These are phyloP conservation scores for Rhynchosporium agropyri DNA, from an alignment of 2,329 filamentous ascomycete genomes.

Conservation along the genomic window DNA sequence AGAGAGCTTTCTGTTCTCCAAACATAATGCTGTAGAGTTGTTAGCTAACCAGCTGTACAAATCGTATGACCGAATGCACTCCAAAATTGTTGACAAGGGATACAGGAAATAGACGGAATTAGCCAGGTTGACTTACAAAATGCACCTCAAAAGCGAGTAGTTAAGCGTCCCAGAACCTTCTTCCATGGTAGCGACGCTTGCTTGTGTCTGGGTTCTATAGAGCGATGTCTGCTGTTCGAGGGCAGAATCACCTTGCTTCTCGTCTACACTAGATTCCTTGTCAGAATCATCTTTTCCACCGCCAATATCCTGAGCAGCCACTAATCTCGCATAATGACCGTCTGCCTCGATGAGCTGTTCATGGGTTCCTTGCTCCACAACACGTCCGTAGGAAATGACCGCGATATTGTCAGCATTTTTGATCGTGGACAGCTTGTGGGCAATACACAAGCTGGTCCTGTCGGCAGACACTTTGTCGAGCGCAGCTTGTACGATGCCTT, in stretches of 20 bases:
- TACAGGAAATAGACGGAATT: neutral
- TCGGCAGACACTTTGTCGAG: slow-evolving; percentile 14
- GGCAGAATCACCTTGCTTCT: neutral
- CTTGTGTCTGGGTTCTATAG: slow-evolving; percentile 7
- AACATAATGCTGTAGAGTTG: slow-evolving; percentile 16
- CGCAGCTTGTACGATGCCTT: slow-evolving; percentile 14
- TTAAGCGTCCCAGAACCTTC: slow-evolving; percentile 15
- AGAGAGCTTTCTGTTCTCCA: slow-evolving; percentile 17
- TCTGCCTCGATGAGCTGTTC: slow-evolving; percentile 9
- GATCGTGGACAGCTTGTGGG: slow-evolving; percentile 18
- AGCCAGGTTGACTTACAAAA: slow-evolving; percentile 6
- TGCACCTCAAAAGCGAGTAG: slow-evolving; percentile 24
- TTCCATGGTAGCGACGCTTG: slow-evolving; percentile 12
- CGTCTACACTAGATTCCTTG: slow-evolving; percentile 9
- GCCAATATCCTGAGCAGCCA: slow-evolving; percentile 20
- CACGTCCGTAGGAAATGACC: slow-evolving; percentile 17
- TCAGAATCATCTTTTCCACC: slow-evolving; percentile 1
- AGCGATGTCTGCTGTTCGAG: slow-evolving; percentile 14
- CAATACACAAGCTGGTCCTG: slow-evolving; percentile 11
- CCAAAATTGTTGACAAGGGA: too few species aligned
- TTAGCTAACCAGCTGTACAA: neutral
- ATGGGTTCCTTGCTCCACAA: slow-evolving; percentile 19
- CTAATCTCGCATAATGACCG: slow-evolving; percentile 23
- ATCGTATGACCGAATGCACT: neutral
- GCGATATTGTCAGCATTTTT: slow-evolving; percentile 21